These are phyloP conservation scores for Aspergillus ibericus DNA, from an alignment of 2,329 filamentous ascomycete species.

Conservation along the genomic window DNA sequence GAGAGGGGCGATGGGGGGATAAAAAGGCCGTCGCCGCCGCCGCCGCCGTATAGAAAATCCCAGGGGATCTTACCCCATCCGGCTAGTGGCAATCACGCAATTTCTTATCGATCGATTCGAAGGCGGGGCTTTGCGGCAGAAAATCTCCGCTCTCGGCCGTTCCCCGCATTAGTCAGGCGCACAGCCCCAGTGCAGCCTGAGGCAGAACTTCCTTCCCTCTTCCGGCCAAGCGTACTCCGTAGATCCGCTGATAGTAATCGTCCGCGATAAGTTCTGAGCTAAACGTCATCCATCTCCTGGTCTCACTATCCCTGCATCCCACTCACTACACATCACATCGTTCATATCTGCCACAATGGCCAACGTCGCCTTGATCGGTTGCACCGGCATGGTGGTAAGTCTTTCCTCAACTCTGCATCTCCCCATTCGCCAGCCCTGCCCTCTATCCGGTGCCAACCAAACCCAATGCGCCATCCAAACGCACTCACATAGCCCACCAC, in stretches of 20 bases:
- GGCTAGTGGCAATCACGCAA: constrained; percentile 38
- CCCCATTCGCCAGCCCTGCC: neutral
- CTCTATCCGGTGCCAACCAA: neutral
- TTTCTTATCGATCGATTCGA: constrained; percentile 29
- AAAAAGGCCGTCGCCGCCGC: constrained; percentile 18
- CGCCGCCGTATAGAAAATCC: constrained; percentile 29
- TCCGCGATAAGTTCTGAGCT: neutral
- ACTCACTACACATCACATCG: neutral
- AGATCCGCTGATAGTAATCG: neutral
- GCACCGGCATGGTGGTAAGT: constrained; percentile 53
- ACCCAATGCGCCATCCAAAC: too few species aligned
- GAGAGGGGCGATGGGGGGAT: constrained; percentile 14
- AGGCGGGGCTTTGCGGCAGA: constrained; percentile 20
- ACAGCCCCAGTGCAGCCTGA: constrained; percentile 3
- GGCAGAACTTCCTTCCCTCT: neutral
- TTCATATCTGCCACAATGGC: constrained; percentile 35
- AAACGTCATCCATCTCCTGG: constrained; percentile 9
- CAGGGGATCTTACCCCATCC: constrained; percentile 29
- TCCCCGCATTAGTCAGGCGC: constrained; percentile 21
- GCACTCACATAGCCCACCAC: too few species aligned
- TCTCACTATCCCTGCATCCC: neutral
- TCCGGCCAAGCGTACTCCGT: constrained; percentile 3
- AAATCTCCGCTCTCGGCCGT: constrained; percentile 19
- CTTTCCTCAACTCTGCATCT: neutral
- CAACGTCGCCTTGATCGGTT: constrained; percentile 47